Conservation (phyloP, 345 rosid species). For the Salix arbutifolia region DNA sequence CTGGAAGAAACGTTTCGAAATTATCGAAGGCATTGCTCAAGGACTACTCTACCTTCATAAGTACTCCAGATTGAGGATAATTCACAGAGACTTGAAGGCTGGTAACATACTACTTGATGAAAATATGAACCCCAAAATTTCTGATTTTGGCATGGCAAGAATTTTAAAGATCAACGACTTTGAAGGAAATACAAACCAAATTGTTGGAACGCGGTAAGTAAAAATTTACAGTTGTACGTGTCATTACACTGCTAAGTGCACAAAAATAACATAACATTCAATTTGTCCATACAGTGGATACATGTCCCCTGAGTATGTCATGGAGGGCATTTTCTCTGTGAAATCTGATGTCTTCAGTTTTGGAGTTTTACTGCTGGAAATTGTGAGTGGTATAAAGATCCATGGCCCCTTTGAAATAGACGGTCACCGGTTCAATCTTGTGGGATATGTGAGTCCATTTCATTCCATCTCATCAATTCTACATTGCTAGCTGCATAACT, state of each 20-base stretch:
- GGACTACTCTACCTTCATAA: conserved; percentile 11
- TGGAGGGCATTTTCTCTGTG: conserved; percentile 14
- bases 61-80: conserved; percentile 1
- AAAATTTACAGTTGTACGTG: no score
- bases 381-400: conserved; percentile 15
- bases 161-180: background rate
- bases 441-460: conserved; percentile 8
- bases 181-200: background rate
- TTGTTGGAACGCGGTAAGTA: conserved; percentile 13
- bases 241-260: no score
- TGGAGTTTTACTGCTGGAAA: conserved; percentile 16
- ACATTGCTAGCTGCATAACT: background rate
- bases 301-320: conserved; percentile 19
- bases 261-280: no score
- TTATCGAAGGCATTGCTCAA: conserved; percentile 11
- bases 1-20: conserved; percentile 3
- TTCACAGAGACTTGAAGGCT: conserved; percentile 20
- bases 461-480: background rate
- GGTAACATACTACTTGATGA: conserved; percentile 19
- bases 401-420: background rate
- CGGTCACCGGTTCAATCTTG: conserved; percentile 1
- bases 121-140: conserved; percentile 17
- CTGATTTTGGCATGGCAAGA: conserved; percentile 23
- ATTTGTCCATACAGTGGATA: conserved; percentile 8
- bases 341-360: conserved; percentile 27